These are phyloP conservation scores for Penicillium robsamsonii DNA, from an alignment of 495 filamentous ascomycete genomes.

Conservation along the genomic window DNA sequence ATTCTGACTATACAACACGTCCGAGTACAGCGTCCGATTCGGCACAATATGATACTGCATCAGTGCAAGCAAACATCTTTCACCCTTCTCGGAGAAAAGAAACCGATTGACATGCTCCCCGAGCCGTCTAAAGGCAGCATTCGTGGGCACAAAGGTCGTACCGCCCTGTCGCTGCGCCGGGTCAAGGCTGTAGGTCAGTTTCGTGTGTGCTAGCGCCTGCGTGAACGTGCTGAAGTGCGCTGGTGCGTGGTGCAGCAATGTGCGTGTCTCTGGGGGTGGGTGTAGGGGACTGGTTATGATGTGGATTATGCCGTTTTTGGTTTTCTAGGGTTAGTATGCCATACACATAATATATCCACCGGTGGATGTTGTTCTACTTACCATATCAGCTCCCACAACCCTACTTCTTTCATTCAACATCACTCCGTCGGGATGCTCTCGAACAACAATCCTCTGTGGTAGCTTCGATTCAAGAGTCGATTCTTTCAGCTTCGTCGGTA, in stretches of 20 bases:
- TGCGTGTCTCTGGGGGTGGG: slow-evolving; percentile 62
- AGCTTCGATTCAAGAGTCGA: slow-evolving; percentile 52
- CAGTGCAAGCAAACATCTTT: slow-evolving; percentile 67
- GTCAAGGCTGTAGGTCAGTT: slow-evolving; percentile 50
- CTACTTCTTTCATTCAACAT: slow-evolving; percentile 71
- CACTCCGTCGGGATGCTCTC: slow-evolving; percentile 54
- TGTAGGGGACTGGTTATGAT: slow-evolving; percentile 67
- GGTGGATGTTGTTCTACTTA: slow-evolving; percentile 28
- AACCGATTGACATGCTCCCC: slow-evolving; percentile 70
- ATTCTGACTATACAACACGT: slow-evolving; percentile 45
- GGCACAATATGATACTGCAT: slow-evolving; percentile 75
- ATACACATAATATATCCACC: neutral
- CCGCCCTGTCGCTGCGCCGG: slow-evolving; percentile 49
- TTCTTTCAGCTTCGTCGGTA: slow-evolving; percentile 63
- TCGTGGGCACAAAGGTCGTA: slow-evolving; percentile 74
- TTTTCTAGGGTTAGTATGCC: slow-evolving; percentile 25
- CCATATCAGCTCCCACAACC: slow-evolving; percentile 63
- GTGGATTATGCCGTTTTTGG: slow-evolving; percentile 78
- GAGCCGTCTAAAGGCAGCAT: slow-evolving; percentile 70
- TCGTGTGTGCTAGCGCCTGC: slow-evolving; percentile 68
- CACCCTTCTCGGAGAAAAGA: slow-evolving; percentile 68
- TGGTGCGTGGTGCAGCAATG: slow-evolving; percentile 66
- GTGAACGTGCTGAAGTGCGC: slow-evolving; percentile 72
- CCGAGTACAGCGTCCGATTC: slow-evolving; percentile 76
- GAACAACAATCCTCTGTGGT: slow-evolving; percentile 67